Conservation (phyloP, 805 yeast species). For the Millerozyma miso region DNA sequence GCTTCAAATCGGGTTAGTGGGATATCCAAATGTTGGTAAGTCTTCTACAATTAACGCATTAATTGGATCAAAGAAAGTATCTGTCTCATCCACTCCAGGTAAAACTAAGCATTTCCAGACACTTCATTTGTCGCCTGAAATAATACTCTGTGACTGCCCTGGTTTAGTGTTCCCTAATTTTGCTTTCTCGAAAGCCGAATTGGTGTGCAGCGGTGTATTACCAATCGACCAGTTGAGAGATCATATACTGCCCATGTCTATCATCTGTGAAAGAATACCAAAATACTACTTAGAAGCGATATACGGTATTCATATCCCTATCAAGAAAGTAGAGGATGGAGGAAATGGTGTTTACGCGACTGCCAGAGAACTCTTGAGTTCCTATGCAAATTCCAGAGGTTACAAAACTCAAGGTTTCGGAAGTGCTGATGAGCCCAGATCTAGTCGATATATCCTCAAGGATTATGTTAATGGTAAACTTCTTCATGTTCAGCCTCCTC, state of each 20-base stretch:
- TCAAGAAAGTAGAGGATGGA: constrained; percentile 75
- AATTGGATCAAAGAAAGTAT: constrained; percentile 95
- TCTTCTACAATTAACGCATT: constrained; percentile 97
- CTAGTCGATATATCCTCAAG: constrained; percentile 85
- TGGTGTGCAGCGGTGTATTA: constrained; percentile 96
- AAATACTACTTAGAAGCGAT: constrained; percentile 83
- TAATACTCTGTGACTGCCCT: constrained; percentile 95
- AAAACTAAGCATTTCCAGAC: constrained; percentile 99
- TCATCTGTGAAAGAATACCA: constrained; percentile 86
- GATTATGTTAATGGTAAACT: constrained; percentile 94
- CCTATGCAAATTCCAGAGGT: constrained; percentile 96
- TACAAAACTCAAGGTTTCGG: constrained; percentile 97
- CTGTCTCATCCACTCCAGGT: constrained; percentile 98
- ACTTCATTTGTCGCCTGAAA: constrained; percentile 74
- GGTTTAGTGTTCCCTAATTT: constrained; percentile 98
- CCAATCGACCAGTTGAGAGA: constrained; percentile 97
- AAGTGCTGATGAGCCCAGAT: constrained; percentile 93
- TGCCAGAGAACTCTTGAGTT: constrained; percentile 80
- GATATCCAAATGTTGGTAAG: constrained; percentile 89
- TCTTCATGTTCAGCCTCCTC: constrained; percentile 85
- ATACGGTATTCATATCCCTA: constrained; percentile 86
- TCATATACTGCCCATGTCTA: constrained; percentile 78
- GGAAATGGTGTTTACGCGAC: constrained; percentile 81
- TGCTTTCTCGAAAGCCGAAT: constrained; percentile 92
- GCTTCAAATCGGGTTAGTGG: constrained; percentile 90